These are phyloP conservation scores for Zopfochytrium polystomum DNA, from an alignment of 371 early-diverging fungal species.

Conservation along the genomic window DNA sequence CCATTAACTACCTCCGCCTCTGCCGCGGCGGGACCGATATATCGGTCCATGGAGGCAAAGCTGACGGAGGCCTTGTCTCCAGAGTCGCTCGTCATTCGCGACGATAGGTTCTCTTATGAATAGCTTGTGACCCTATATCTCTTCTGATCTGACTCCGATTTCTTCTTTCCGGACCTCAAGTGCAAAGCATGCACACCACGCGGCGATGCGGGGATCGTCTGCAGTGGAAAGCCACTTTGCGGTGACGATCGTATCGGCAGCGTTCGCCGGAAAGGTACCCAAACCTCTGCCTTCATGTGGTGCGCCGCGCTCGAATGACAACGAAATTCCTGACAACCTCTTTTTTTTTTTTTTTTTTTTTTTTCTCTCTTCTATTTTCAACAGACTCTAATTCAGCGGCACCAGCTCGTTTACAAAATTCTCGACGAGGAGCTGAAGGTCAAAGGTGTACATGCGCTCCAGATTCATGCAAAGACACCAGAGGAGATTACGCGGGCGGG, in stretches of 20 bases:
- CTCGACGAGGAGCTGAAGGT: constrained; percentile 27
- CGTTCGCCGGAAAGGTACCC: constrained; percentile 18
- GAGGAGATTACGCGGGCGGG: too few relatives aligned
- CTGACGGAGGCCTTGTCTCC: constrained; percentile 14
- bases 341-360: neutral
- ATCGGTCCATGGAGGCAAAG: constrained; percentile 6
- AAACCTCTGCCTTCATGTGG: too few relatives aligned
- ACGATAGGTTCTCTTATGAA: too few relatives aligned
- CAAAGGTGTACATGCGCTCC: constrained; percentile 28
- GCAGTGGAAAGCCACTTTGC: constrained; percentile 24
- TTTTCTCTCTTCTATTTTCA: neutral
- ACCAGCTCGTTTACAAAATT: constrained; percentile 22
- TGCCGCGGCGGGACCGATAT: constrained; percentile 5
- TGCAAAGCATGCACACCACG: constrained; percentile 16
- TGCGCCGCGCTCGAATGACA: too few relatives aligned
- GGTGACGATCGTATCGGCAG: constrained; percentile 13
- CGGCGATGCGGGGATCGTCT: constrained; percentile 17
- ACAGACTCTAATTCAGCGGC: constrained; percentile 17
- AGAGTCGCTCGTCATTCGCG: constrained; percentile 11
- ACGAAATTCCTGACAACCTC: too few relatives aligned
- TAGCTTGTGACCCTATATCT: too few relatives aligned
- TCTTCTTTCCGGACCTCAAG: constrained; percentile 1
- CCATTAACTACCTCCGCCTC: too few relatives aligned
- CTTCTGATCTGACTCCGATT: too few relatives aligned
- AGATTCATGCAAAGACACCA: constrained; percentile 17